Evolutionary conservation across 2,329 filamentous ascomycete species (phyloP).

Genomic region (Cadophora sp.): DNA sequence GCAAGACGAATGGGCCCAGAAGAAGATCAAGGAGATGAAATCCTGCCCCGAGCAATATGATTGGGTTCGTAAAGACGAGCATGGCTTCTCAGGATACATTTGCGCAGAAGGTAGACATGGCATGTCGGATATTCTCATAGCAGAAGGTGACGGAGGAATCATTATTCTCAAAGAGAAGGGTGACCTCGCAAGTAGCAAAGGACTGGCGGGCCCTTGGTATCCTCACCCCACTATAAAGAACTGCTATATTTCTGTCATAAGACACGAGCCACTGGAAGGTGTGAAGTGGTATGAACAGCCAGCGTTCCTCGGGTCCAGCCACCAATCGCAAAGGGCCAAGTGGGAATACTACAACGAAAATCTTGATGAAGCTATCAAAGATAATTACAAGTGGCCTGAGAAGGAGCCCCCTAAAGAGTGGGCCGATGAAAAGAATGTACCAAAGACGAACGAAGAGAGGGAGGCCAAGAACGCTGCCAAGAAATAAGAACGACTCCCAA

Average conservation of each 20-base stretch:
- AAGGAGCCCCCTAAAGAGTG: not conserved
- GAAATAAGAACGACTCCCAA: not conserved
- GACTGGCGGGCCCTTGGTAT: not conserved
- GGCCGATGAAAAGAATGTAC: not conserved
- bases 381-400: not conserved
- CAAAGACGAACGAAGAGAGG: not conserved
- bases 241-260: not conserved
- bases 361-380: not conserved
- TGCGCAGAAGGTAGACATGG: constrained; percentile 67
- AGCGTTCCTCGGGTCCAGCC: not conserved
- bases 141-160: constrained; percentile 18
- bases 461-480: not conserved
- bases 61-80: constrained; percentile 60
- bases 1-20: constrained; percentile 18
- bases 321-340: not conserved
- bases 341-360: constrained; percentile 3
- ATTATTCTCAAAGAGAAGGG: not conserved
- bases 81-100: constrained; percentile 55
- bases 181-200: not conserved
- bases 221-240: not conserved
- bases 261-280: not conserved
- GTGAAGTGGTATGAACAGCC: not conserved
- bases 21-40: constrained; percentile 54
- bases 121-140: constrained; percentile 49
- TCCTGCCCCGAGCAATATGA: constrained; percentile 56